Percentiles rank a stretch among this genome's conserved stretches.
Conservation (phyloP, 768 basidiomycete species). For the Symmetrospora coprosmae region DNA sequence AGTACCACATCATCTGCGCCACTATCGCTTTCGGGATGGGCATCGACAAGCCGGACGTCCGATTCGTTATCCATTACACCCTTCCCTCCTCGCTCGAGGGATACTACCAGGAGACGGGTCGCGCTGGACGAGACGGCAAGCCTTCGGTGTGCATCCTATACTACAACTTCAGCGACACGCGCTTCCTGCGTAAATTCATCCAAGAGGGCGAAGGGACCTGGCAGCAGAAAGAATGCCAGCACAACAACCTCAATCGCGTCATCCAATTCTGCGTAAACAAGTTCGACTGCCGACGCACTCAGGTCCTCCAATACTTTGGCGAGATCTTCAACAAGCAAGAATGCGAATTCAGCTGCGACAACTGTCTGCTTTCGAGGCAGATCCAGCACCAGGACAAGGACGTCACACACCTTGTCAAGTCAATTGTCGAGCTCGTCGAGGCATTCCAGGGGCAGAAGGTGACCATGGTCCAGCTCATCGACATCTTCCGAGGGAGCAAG, state of each 20-base stretch:
- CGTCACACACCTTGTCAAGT: constrained; percentile 48
- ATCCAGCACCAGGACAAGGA: constrained; percentile 44
- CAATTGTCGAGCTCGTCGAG: constrained; percentile 50
- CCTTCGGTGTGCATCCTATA: constrained; percentile 73
- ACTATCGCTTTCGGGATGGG: constrained; percentile 86
- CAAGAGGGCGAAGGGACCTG: constrained; percentile 37
- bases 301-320: constrained; percentile 76
- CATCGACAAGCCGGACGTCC: constrained; percentile 65
- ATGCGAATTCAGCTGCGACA: constrained; percentile 67
- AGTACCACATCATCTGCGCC: constrained; percentile 72
- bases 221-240: constrained; percentile 55
- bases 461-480: constrained; percentile 49
- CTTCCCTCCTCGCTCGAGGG: constrained; percentile 69
- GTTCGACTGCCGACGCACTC: constrained; percentile 70
- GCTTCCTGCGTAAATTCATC: constrained; percentile 39
- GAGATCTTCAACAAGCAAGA: constrained; percentile 56
- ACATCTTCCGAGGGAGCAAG: constrained; percentile 55
- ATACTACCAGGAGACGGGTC: constrained; percentile 68
- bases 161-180: constrained; percentile 44
- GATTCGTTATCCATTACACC: constrained; percentile 75
- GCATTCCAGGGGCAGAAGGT: constrained; percentile 42
- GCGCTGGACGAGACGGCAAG: constrained; percentile 80
- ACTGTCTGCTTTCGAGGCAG: constrained; percentile 48
- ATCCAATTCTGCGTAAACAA: constrained; percentile 66
- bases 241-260: constrained; percentile 53